These are phyloP conservation scores for Syzygium syzygioides DNA, from an alignment of 441 rosid genomes.

Conservation along the genomic window DNA sequence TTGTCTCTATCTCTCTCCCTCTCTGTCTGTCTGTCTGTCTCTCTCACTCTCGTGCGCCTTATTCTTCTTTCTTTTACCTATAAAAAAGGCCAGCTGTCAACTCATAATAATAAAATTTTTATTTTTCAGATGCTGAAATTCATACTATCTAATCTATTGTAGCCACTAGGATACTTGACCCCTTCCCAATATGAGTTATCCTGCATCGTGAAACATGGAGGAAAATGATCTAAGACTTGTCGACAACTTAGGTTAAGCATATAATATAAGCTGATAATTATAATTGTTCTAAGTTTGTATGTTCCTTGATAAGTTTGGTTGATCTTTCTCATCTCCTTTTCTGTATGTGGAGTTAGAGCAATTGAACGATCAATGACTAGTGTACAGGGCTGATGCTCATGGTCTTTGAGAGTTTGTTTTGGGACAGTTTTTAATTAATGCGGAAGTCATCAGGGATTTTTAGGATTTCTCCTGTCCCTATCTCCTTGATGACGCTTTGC, in stretches of 20 bases:
- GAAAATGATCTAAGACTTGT: background rate
- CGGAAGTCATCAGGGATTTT: background rate
- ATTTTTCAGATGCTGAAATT: background rate
- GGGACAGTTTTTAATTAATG: background rate
- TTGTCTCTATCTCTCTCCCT: background rate
- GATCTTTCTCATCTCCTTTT: background rate
- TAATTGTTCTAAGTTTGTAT: background rate
- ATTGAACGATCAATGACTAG: background rate
- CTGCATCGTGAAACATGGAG: background rate
- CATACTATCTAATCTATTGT: background rate
- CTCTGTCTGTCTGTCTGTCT: too few relatives aligned
- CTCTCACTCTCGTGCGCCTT: background rate
- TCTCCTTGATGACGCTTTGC: background rate
- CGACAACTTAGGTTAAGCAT: background rate
- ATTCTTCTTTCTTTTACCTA: background rate
- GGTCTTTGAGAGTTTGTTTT: background rate
- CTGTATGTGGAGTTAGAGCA: background rate
- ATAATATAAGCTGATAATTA: background rate
- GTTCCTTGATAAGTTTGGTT: background rate
- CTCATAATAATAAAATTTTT: background rate
- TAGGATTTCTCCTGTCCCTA: background rate
- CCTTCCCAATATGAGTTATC: background rate
- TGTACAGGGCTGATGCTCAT: background rate
- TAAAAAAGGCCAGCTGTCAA: background rate
- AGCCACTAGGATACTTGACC: background rate